Conservation (phyloP, 1,284 basidiomycete species). For the Paramarasmius palmivorus region DNA sequence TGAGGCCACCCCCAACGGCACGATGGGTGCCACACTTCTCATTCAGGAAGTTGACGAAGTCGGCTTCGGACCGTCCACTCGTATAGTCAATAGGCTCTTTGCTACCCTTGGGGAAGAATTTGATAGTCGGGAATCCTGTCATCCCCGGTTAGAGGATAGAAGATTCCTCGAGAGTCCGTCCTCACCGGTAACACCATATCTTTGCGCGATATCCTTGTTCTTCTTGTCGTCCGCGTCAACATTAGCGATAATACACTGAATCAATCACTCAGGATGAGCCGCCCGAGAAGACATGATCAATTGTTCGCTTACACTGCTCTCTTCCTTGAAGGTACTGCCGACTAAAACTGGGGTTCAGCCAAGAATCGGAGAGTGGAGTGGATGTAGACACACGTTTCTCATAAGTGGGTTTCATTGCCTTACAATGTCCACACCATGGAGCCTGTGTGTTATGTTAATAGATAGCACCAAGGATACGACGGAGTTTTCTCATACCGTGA, state of each 20-base stretch:
- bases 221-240: slow-evolving; percentile 85
- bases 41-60: slow-evolving; percentile 78
- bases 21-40: slow-evolving; percentile 88
- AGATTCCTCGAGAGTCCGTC: too few species aligned
- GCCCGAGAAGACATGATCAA: background rate
- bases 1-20: slow-evolving; percentile 78
- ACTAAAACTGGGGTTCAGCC: slow-evolving; percentile 39
- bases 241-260: slow-evolving; percentile 84
- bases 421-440: slow-evolving; percentile 89
- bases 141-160: too few species aligned
- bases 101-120: slow-evolving; percentile 85
- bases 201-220: slow-evolving; percentile 75
- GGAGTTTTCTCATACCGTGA: slow-evolving; percentile 59
- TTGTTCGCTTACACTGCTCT: slow-evolving; percentile 62
- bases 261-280: background rate
- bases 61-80: slow-evolving; percentile 65
- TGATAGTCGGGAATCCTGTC: slow-evolving; percentile 96
- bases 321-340: slow-evolving; percentile 76
- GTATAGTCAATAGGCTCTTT: slow-evolving; percentile 68
- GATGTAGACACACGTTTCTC: slow-evolving; percentile 53
- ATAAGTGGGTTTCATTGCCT: slow-evolving; percentile 84
- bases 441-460: slow-evolving; percentile 39
- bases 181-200: slow-evolving; percentile 73
- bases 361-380: background rate
- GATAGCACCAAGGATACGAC: slow-evolving; percentile 3